Evolutionary conservation across 441 rosid species (phyloP).

Genomic region (Manihot esculenta): DNA sequence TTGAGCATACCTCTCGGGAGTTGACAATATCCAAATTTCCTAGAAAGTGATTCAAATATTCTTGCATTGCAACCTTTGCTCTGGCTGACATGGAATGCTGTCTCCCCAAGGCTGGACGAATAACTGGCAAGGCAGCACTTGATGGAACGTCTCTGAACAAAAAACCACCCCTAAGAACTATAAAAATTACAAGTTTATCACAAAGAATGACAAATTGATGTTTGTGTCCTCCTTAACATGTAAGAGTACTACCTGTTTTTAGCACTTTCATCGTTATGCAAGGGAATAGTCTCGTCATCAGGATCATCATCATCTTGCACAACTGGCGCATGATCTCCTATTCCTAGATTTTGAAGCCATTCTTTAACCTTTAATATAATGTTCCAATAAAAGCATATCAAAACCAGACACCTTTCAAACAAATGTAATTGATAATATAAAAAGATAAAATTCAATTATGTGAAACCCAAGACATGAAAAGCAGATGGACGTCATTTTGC

Average conservation of each 20-base stretch:
- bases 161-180: conserved; percentile 44
- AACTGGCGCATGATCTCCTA: conserved; percentile 75
- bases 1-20: conserved; percentile 78
- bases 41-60: conserved; percentile 87
- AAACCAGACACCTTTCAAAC: conserved; percentile 30
- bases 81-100: conserved; percentile 89
- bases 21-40: conserved; percentile 96
- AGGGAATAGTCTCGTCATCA: conserved; percentile 69
- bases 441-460: background rate
- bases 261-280: conserved; percentile 75
- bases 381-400: conserved; percentile 52
- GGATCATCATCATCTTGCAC: conserved; percentile 85
- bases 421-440: conserved; percentile 14
- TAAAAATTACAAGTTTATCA: conserved; percentile 13
- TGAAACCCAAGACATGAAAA: background rate
- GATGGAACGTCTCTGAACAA: conserved; percentile 96
- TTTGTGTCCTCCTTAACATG: conserved; percentile 14
- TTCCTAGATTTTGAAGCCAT: conserved; percentile 99
- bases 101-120: conserved; percentile 91
- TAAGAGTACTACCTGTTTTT: conserved; percentile 62
- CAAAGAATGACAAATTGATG: conserved; percentile 1
- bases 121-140: conserved; percentile 90
- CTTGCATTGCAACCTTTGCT: conserved; percentile 98
- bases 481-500: background rate
- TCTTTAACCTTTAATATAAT: conserved; percentile 92